Conservation (phyloP, 148 eudicot species). For the Heliosperma pusillum region DNA sequence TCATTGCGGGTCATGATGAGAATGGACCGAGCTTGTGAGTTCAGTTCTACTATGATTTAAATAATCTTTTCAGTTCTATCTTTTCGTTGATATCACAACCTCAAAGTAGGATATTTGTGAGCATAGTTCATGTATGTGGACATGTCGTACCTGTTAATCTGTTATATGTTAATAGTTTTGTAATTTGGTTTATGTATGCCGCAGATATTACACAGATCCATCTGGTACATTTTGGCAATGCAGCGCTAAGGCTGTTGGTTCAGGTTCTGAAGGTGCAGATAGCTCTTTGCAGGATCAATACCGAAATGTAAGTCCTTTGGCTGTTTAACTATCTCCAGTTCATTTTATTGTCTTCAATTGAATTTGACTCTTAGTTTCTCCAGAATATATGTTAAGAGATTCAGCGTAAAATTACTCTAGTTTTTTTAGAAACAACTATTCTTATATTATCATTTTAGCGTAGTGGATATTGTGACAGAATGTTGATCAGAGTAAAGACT, state of each 20-base stretch:
- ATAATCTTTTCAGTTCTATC: background rate
- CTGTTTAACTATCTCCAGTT: background rate
- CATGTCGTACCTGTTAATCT: no score
- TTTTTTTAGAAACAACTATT: no score
- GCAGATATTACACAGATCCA: constrained; percentile 50
- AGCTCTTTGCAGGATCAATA: constrained; percentile 49
- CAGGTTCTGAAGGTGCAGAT: constrained; percentile 53
- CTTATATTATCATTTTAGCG: no score
- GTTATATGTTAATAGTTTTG: no score
- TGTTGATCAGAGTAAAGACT: no score
- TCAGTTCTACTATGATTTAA: background rate
- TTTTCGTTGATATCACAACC: background rate
- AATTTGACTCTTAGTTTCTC: background rate
- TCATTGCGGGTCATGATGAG: constrained; percentile 66
- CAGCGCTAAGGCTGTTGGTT: constrained; percentile 51
- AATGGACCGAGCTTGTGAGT: constrained; percentile 97
- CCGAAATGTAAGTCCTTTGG: constrained; percentile 21
- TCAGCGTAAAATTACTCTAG: no score
- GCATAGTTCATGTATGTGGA: no score
- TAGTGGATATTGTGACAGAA: no score
- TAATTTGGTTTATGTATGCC: background rate
- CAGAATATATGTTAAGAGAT: no score
- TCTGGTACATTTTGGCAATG: constrained; percentile 58
- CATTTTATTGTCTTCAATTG: background rate
- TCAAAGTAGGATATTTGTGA: no score